Percentiles rank a stretch among this genome's conserved stretches.
Conservation (phyloP, 495 filamentous ascomycete species). For the Neurospora sp. region DNA sequence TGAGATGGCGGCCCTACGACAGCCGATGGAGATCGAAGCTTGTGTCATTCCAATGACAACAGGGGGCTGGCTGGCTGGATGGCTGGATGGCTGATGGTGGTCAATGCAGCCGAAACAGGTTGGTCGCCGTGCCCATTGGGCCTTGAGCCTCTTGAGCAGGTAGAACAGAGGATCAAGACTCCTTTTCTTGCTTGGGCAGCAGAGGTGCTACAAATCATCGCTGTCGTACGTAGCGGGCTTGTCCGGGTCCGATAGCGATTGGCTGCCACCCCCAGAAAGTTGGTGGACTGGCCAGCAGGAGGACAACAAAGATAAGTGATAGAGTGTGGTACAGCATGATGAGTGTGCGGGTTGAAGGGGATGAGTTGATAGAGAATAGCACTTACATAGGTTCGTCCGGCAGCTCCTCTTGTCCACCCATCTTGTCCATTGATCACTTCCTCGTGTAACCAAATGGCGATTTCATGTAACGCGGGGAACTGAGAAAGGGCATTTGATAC, state of each 20-base stretch:
- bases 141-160: background rate
- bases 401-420: background rate
- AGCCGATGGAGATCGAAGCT: background rate
- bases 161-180: background rate
- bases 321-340: background rate
- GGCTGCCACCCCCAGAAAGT: background rate
- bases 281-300: background rate
- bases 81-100: constrained; percentile 1
- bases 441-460: background rate
- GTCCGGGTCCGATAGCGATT: background rate
- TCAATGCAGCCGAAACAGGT: background rate
- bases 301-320: background rate
- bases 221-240: background rate
- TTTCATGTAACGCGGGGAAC: background rate
- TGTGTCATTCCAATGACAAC: constrained; percentile 1
- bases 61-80: constrained; percentile 1
- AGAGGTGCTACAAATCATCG: background rate
- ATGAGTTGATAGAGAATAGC: background rate
- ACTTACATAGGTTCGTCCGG: background rate
- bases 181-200: background rate
- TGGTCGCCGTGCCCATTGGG: background rate
- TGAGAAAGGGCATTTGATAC: background rate
- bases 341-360: background rate
- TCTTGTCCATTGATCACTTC: background rate
- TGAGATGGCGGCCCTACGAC: background rate